Base-by-base conservation (phyloP, 768 basidiomycete genomes). In the Mrakia frigida region DNA sequence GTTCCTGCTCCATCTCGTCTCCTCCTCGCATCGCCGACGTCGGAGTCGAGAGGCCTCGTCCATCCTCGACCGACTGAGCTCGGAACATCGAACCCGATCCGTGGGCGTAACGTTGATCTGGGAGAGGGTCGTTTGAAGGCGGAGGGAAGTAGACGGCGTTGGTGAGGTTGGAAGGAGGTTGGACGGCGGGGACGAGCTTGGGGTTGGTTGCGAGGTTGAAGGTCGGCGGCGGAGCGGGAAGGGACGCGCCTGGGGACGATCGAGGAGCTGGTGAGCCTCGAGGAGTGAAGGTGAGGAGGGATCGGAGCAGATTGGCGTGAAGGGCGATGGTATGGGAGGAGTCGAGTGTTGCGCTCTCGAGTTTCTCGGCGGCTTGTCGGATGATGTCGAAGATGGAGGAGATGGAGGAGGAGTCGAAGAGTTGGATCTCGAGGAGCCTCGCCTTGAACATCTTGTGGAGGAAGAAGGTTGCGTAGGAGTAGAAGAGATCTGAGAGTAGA, bases 371-470 rank as follows among this genome's bases (percentile, higher is more conserved):
- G 3, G 74, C 53, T 6, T 14, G 33, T 1, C 50, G 50, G 56
- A 75, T 59, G 53, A 75, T 60, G 33, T 75, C 74, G 28, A 75
- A 75, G 74, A 75, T 75, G 37, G 37, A 35, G 31, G 68, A 46
- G 41, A 46, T 70, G 11, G 68, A 70, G 18, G 46, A 21, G 2
- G 65, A 67, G n/a, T 75, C 74, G 59, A 75, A 37, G 31, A 70
- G 67, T 16, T 75, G 74, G 18, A 69, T 75, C 50, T 75, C 74
- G 69, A 75, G 74, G 21, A 75, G 56, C n/a, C 74, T 37, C 0
- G 74, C 74, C 35, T 46, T 37, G 52, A 75, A 75, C 37, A 75
- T 69, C 74, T 75, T 75, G 21, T 67, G 46, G 35, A 75, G 65
- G 39, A 75, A 41, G 56, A 70, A 70, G 52, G 74, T 60, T 0